Evolutionary conservation across 208 protist species (phyloP), one percentile per base, ranked within the genome.

Genomic region (Kentomonas sorsogonicus): DNA sequence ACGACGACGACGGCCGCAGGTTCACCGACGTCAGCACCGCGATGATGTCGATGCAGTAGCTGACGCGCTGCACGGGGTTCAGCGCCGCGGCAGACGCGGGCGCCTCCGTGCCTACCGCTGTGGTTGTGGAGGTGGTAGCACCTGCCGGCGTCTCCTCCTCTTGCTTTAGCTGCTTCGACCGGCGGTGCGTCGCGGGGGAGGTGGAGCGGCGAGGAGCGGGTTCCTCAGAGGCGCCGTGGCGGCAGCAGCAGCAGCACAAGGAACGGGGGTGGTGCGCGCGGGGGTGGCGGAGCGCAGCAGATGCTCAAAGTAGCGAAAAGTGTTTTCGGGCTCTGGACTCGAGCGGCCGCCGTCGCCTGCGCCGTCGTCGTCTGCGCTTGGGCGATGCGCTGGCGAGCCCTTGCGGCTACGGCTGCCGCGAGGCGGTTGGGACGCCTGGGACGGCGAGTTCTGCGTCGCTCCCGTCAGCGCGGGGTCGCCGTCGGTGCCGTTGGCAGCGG

Each of bases 41-140:
- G 18, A 94, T 52, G 23, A 94, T 65, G 38, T 91, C 80, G 10
- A 85, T 64, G 63, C 86, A 94, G 56, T 78, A 78, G 29, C 80
- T 78, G 16, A 94, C 63, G 22, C 67, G 67, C 41, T 72, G 66
- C 54, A 84, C 61, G 9, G 65, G 50, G 39, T 30, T 46, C 44
- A 30, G 20, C 46, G 2, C 1, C 34, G 25, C n/a, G 15, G 41
- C 39, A 6, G 29, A 13, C 9, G 23, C 23, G 33, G 43, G 25
- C 26, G 36, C 44, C 30, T 34, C 60, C 10, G 43, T 25, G 27
- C 53, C 25, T 10, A n/a, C n/a, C n/a, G n/a, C n/a, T n/a, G n/a
- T n/a, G n/a, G n/a, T n/a, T n/a, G n/a, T n/a, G n/a, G n/a, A n/a
- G n/a, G n/a, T n/a, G n/a, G n/a, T n/a, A n/a, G n/a, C n/a, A n/a